Base-by-base conservation (phyloP, 176 grass and related monocot species). In the Oryza rufipogon region DNA sequence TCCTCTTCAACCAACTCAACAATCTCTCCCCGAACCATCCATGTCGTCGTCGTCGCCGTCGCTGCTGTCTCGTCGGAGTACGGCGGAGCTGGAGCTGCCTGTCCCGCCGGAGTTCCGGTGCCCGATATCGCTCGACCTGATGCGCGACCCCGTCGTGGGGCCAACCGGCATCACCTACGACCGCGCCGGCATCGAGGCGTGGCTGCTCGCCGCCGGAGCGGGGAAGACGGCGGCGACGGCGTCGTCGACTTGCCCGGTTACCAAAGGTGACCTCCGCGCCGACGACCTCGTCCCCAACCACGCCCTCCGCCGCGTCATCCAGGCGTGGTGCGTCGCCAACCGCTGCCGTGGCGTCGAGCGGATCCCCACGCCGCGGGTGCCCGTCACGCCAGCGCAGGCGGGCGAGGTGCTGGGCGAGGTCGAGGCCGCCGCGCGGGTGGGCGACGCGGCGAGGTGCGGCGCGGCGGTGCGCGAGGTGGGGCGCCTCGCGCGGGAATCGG, bases 221-320 rank as follows among this genome's bases (percentile, higher is more conserved):
- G 16, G 51, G 77, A 11, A 41, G 39, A 41, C 39, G 39, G 6
- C 79, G 69, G 13, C 34, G n/a, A n/a, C n/a, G 30, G 30, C 30
- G 30, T 3, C 49, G 49, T 8, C 15, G 13, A 76, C 81, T 0
- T 94, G 92, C 60, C 92, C 92, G 0, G 77, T 85, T 30, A 90
- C 89, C 3, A 80, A 69, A 20, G 81, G 15, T 17, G 80, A 74
- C 16, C 51, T 91, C 32, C 28, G 80, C 1, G 20, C 45, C 5
- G 81, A 76, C 4, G 89, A 94, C 66, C 74, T 94, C 14, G 83
- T 91, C n/a, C 89, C 89, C n/a, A 94, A 94, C 85, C 87, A 90
- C 47, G 54, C 84, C 25, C 44, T 94, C 17, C 84, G 87, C 22
- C 64, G 87, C 47, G 64, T 92, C 30, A 91, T 94, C 9, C 89